These are phyloP conservation scores for Tricladium varicosporioides DNA, from an alignment of 2,329 filamentous ascomycete species.

Conservation along the genomic window DNA sequence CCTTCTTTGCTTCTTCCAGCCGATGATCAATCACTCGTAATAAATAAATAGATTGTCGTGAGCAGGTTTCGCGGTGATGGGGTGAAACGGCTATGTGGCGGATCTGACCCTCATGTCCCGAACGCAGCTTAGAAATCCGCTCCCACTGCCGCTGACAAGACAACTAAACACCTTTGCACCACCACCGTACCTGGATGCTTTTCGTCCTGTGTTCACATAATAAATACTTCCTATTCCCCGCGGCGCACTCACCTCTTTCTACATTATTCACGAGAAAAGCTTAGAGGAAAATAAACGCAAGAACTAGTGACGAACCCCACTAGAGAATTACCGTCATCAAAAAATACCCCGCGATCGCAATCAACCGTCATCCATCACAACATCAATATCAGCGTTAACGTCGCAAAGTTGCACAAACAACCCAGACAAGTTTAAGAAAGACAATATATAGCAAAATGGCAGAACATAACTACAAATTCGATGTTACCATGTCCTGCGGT, in stretches of 20 bases:
- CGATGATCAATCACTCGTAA: not conserved
- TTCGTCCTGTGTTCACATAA: not conserved
- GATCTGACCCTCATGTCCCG: not conserved
- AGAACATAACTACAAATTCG: slow-evolving; percentile 91
- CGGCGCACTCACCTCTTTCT: not conserved
- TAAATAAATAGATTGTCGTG: not conserved
- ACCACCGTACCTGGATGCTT: not conserved
- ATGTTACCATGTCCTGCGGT: slow-evolving; percentile 89
- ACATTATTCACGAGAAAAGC: no score
- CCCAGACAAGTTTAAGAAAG: not conserved
- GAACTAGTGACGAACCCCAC: no score
- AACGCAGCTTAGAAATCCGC: no score
- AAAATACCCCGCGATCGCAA: not conserved
- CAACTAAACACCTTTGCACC: no score
- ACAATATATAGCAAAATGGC: slow-evolving; percentile 36
- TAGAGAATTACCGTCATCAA: no score
- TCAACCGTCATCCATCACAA: no score
- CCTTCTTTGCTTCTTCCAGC: not conserved
- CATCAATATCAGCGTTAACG: not conserved
- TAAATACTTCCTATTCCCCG: not conserved
- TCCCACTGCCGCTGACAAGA: no score
- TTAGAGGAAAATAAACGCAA: no score
- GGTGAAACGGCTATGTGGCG: not conserved
- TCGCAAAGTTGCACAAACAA: not conserved
- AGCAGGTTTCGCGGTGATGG: not conserved